Conservation (phyloP, 177 flowering plant species). For the Vitis hybrid region DNA sequence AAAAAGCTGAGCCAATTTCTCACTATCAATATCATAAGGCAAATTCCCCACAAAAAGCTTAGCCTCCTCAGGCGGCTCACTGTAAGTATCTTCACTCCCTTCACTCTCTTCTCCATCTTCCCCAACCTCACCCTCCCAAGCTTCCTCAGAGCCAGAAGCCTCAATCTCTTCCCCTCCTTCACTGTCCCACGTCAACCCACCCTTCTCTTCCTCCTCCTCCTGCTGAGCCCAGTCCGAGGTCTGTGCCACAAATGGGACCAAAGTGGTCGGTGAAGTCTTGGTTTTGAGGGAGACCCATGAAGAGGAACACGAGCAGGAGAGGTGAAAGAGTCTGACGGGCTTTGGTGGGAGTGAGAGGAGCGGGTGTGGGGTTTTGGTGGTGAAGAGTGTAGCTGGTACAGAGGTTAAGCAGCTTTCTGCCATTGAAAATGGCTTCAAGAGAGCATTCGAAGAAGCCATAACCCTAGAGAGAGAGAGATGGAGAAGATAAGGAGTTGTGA, state of each 20-base stretch:
- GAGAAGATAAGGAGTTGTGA: slow-evolving; percentile 9
- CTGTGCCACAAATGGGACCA: slow-evolving; percentile 40
- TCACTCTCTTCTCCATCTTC: slow-evolving; percentile 15
- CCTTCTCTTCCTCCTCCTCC: slow-evolving; percentile 20
- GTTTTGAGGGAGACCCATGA: slow-evolving; percentile 29
- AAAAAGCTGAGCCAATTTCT: slow-evolving; percentile 51
- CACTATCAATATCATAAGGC: slow-evolving; percentile 59
- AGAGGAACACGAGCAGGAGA: slow-evolving; percentile 20
- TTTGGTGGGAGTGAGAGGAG: slow-evolving; percentile 31
- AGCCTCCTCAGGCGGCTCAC: slow-evolving; percentile 58
- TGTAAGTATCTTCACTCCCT: slow-evolving; percentile 19
- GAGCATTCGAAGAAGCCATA: slow-evolving; percentile 26
- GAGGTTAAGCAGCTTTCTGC: slow-evolving; percentile 23
- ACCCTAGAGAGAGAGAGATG: slow-evolving; percentile 7
- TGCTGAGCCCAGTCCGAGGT: slow-evolving; percentile 59
- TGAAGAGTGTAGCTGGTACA: slow-evolving; percentile 20
- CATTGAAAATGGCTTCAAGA: slow-evolving; percentile 34
- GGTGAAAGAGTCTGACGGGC: slow-evolving; percentile 21
- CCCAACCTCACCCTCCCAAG: slow-evolving; percentile 18
- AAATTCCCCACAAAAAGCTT: slow-evolving; percentile 67
- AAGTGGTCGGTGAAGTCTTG: slow-evolving; percentile 16
- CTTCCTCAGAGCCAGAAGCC: slow-evolving; percentile 16
- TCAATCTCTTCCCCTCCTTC: slow-evolving; percentile 11
- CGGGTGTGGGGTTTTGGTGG: slow-evolving; percentile 19
- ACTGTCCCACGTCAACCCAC: slow-evolving; percentile 11